Evolutionary conservation across 148 eudicot genomes (phyloP).

Genomic region (Rhododendron vialii): DNA sequence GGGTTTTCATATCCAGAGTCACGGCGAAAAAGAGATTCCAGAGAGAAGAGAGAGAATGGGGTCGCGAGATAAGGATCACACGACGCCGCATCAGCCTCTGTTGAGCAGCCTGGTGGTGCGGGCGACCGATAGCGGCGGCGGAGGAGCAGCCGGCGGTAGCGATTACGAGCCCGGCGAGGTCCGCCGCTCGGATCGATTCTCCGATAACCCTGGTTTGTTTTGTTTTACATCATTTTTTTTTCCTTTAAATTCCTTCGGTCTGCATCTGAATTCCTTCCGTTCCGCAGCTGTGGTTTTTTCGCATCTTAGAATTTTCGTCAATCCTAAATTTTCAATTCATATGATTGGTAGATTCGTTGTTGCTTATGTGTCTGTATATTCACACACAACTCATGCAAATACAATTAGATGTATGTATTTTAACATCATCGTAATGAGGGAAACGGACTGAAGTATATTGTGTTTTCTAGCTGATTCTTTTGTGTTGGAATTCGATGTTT

Average conservation of each 20-base stretch:
- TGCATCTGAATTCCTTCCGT: not conserved
- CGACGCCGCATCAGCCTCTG: conserved; percentile 73
- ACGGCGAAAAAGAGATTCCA: not conserved
- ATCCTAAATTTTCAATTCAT: not conserved
- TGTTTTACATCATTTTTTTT: not conserved
- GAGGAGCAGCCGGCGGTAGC: conserved; percentile 38
- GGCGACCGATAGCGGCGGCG: conserved; percentile 51
- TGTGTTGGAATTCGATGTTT: not conserved
- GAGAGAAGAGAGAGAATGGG: conserved; percentile 39
- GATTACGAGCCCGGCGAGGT: conserved; percentile 96
- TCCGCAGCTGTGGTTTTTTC: not conserved
- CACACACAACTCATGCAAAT: not conserved
- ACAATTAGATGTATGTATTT: not conserved
- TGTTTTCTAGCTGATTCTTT: not conserved
- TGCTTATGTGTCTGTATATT: not conserved
- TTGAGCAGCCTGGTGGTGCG: conserved; percentile 91
- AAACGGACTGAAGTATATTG: not conserved
- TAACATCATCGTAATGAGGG: not conserved
- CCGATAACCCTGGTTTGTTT: conserved; percentile 52
- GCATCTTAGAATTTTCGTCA: not conserved
- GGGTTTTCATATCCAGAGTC: not conserved
- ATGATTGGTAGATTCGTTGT: not conserved
- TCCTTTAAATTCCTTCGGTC: not conserved
- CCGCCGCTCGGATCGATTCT: conserved; percentile 66
- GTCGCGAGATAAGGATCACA: conserved; percentile 56